Conservation (phyloP, 805 yeast genomes). For the Ogataea naganishii region DNA sequence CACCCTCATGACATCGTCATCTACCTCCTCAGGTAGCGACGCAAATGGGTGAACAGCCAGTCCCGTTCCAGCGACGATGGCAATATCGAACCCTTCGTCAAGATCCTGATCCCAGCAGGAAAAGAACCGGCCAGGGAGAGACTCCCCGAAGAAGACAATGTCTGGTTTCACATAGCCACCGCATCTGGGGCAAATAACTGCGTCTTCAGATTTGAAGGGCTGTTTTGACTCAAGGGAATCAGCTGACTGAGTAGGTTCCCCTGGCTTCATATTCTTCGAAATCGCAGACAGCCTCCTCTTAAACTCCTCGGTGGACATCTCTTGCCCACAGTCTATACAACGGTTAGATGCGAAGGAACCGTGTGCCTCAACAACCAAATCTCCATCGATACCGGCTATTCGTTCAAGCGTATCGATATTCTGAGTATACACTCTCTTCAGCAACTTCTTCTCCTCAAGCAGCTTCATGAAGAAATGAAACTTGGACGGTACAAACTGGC, state of each 20-base stretch:
- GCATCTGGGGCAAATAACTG: conserved; percentile 66
- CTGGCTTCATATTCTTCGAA: conserved; percentile 26
- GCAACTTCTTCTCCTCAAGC: conserved; percentile 51
- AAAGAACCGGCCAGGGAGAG: conserved; percentile 65
- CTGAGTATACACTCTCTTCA: conserved; percentile 79
- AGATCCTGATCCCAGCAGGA: conserved; percentile 54
- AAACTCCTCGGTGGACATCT: conserved; percentile 40
- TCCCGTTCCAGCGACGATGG: conserved; percentile 89
- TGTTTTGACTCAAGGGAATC: too few species aligned
- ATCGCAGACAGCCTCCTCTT: too few species aligned
- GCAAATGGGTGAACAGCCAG: conserved; percentile 90
- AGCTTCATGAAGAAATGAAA: conserved; percentile 69
- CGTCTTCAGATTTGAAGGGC: too few species aligned
- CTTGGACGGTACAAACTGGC: conserved; percentile 73
- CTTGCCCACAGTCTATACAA: conserved; percentile 66
- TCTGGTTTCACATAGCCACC: conserved; percentile 82
- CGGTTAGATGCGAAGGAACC: conserved; percentile 85
- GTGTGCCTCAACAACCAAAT: conserved; percentile 79
- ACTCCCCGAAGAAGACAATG: conserved; percentile 92
- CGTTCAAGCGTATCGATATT: conserved; percentile 90
- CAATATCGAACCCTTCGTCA: conserved; percentile 46
- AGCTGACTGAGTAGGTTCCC: conserved; percentile 39
- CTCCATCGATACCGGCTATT: conserved; percentile 63
- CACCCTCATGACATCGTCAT: conserved; percentile 40
- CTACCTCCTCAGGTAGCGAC: conserved; percentile 60